Evolutionary conservation across 441 rosid species (phyloP).

Genomic region (Erysimum pusillum): DNA sequence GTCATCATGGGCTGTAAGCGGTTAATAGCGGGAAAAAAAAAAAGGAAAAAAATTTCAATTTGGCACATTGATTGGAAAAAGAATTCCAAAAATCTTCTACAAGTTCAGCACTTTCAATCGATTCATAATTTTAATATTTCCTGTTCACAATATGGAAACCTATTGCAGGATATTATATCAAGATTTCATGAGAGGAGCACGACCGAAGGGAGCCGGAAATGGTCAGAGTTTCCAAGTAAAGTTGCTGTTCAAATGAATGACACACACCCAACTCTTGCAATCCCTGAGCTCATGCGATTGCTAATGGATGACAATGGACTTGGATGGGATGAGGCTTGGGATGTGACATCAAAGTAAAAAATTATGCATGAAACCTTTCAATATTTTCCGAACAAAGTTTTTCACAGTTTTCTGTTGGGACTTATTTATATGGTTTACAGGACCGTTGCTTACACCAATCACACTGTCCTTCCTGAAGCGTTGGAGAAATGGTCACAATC

Average conservation of each 20-base stretch:
- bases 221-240: constrained; percentile 95
- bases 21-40: not conserved
- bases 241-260: constrained; percentile 97
- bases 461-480: constrained; percentile 99
- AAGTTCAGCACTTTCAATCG: constrained; percentile 10
- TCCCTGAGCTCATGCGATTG: constrained; percentile 96
- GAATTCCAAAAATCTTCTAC: not conserved
- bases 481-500: constrained; percentile 98
- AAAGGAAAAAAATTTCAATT: not conserved
- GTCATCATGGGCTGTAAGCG: constrained; percentile 4
- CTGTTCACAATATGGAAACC: constrained; percentile 38
- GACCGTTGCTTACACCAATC: constrained; percentile 97
- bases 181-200: constrained; percentile 86
- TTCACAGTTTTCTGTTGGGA: constrained; percentile 28
- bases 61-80: not conserved
- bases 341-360: constrained; percentile 76
- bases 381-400: not conserved
- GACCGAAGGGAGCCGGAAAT: constrained; percentile 62
- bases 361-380: constrained; percentile 29
- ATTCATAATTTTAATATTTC: not conserved
- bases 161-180: constrained; percentile 82
- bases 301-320: constrained; percentile 93
- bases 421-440: constrained; percentile 53
- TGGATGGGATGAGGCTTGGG: constrained; percentile 99
- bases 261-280: constrained; percentile 98